Evolutionary conservation across 305 asterid species (phyloP).

Genomic region (Solanum hybrid): DNA sequence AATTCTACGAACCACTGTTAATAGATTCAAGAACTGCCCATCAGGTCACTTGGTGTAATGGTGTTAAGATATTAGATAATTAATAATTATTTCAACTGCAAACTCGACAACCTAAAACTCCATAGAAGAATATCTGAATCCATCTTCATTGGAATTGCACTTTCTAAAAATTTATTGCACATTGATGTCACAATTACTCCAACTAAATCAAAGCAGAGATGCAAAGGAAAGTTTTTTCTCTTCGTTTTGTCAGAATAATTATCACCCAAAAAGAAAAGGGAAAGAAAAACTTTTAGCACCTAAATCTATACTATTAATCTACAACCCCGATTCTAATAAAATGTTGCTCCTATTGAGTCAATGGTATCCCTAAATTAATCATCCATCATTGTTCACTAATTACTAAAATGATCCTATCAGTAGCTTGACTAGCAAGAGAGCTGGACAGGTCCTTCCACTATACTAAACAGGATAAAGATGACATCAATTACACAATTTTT

Average conservation of each 20-base stretch:
- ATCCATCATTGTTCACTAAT: neutral
- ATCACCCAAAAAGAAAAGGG: neutral
- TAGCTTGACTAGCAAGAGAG: neutral
- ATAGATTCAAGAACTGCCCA: neutral
- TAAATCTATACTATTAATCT: neutral
- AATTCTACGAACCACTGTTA: neutral
- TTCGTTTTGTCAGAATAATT: neutral
- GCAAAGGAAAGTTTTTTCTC: neutral
- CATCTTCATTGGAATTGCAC: neutral
- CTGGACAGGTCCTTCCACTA: neutral
- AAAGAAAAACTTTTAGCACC: neutral
- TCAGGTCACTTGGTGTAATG: neutral
- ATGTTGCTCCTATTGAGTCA: neutral
- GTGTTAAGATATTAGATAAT: neutral
- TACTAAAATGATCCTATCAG: neutral
- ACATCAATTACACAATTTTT: neutral
- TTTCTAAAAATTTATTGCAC: neutral
- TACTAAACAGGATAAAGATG: neutral
- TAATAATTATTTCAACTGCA: neutral
- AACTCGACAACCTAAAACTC: neutral
- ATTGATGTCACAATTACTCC: neutral
- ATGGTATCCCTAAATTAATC: neutral
- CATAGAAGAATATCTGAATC: neutral
- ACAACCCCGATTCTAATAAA: neutral
- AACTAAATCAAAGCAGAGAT: neutral